phyloP scores from a whole-genome alignment of 2,329 filamentous ascomycete genomes.

The Fusarium nurragi region DNA sequence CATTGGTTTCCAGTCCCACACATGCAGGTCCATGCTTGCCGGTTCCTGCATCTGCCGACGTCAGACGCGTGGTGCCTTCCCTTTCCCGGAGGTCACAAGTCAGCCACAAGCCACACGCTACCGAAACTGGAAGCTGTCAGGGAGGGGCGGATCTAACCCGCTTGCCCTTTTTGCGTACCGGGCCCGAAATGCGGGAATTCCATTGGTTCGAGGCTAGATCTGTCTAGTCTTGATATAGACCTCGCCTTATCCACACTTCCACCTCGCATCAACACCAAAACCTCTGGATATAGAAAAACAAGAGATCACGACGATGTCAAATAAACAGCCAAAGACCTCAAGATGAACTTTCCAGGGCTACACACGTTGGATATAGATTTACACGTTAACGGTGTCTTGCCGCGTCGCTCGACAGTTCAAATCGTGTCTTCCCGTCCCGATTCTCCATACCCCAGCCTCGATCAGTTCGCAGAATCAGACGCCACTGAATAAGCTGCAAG shows the following conservation, averaged over 20 bases:
- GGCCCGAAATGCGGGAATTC: not conserved
- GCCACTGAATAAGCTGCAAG: not conserved
- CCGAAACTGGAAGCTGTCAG: slow-evolving; percentile 25
- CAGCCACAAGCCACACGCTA: slow-evolving; percentile 22
- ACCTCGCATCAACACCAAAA: slow-evolving; percentile 5
- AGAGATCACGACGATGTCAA: not conserved
- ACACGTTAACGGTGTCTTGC: not conserved
- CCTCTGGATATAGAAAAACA: not conserved
- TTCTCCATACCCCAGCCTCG: not conserved
- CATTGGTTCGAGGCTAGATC: slow-evolving; percentile 5
- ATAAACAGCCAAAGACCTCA: not conserved
- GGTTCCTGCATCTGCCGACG: slow-evolving; percentile 19
- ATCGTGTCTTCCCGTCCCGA: not conserved
- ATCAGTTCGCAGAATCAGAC: not conserved
- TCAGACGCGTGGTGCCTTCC: slow-evolving; percentile 13
- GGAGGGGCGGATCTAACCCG: slow-evolving; percentile 10
- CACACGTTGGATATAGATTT: not conserved
- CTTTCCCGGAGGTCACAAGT: slow-evolving; percentile 21
- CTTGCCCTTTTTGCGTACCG: slow-evolving; percentile 30
- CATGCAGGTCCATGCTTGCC: slow-evolving; percentile 3
- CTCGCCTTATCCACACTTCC: not conserved
- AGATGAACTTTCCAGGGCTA: too few relatives aligned
- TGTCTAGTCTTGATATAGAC: slow-evolving; percentile 11
- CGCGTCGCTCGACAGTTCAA: not conserved
- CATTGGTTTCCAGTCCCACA: not conserved